Base-by-base conservation (phyloP, 352 stramenopile genomes). In the Phytophthora pseudosyringae region DNA sequence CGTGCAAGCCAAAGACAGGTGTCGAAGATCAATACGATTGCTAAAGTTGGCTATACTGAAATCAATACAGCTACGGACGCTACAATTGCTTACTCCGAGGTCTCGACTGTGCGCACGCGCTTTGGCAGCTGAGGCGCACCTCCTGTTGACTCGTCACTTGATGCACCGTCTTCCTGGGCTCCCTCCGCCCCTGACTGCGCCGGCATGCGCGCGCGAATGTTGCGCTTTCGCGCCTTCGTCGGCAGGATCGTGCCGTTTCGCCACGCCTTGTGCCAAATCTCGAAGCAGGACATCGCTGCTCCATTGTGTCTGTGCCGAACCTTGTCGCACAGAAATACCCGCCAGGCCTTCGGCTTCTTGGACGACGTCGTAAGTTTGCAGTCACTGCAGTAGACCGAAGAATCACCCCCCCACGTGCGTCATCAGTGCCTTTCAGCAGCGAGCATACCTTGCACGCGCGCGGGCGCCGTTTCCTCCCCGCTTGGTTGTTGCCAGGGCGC, bases 251-350 rank as follows among this genome's bases (percentile, higher is more conserved):
- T 56, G 1, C 49, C 41, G 29, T 67, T 67, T 5, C 41, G 1
- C 32, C 59, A 60, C 4, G 16, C 44, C 28, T 50, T 32, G 41
- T 53, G 41, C 50, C 43, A 62, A 8, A 68, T 61, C 1, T 68
- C 59, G 21, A 69, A 63, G 29, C 51, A 62, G 6, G 44, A 43
- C 51, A 68, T 63, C 1, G 51, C n/a, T 16, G 13, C 33, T 12
- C 59, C 59, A 25, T 67, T 59, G 29, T 53, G 5, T n/a, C 4
- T 55, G 12, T 47, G 60, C 0, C 46, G 50, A 3, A 38, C 32
- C 40, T 68, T 68, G 4, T 62, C 59, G 18, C 50, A 62, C 9
- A 68, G 18, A 25, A 62, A 62, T 0, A 62, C 60, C 1, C 44
- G 35, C 41, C 33, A 50, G 1, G 60, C n/a, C 13, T 40, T 41